Conservation (phyloP, 2,329 filamentous ascomycete genomes). For the Paraphaeosphaeria minitans region DNA sequence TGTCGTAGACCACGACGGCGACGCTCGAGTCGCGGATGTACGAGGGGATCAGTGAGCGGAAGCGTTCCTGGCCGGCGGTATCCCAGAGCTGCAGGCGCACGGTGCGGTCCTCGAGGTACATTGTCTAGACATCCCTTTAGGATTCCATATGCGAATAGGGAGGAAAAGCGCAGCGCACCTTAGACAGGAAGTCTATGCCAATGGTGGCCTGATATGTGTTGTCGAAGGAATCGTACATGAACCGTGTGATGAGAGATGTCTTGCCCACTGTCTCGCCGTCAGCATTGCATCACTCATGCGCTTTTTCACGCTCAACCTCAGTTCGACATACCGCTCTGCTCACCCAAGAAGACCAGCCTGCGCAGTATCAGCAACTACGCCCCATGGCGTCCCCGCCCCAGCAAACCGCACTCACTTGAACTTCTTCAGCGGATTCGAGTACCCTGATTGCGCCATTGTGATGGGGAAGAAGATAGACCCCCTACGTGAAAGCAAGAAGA, state of each 20-base stretch:
- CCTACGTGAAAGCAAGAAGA: conserved; percentile 3
- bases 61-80: conserved; percentile 95
- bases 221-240: conserved; percentile 99
- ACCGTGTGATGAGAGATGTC: conserved; percentile 96
- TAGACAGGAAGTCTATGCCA: conserved; percentile 98
- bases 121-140: conserved; percentile 67
- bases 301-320: not conserved
- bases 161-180: conserved; percentile 61
- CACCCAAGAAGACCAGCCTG: conserved; percentile 94
- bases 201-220: conserved; percentile 99
- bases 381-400: conserved; percentile 20
- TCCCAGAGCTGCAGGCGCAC: conserved; percentile 98
- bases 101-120: conserved; percentile 99
- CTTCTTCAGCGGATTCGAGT: conserved; percentile 99
- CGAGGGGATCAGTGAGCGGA: conserved; percentile 94
- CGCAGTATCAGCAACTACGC: conserved; percentile 34
- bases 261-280: conserved; percentile 75
- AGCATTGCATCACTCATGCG: conserved; percentile 14
- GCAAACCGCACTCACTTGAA: conserved; percentile 74
- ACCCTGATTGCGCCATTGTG: conserved; percentile 81
- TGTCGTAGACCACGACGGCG: conserved; percentile 98
- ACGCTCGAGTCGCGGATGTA: conserved; percentile 99
- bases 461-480: conserved; percentile 21
- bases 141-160: not conserved
- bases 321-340: conserved; percentile 85